These are phyloP conservation scores for Sporisorium reilianum DNA, from an alignment of 1,284 basidiomycete genomes.

Conservation along the genomic window DNA sequence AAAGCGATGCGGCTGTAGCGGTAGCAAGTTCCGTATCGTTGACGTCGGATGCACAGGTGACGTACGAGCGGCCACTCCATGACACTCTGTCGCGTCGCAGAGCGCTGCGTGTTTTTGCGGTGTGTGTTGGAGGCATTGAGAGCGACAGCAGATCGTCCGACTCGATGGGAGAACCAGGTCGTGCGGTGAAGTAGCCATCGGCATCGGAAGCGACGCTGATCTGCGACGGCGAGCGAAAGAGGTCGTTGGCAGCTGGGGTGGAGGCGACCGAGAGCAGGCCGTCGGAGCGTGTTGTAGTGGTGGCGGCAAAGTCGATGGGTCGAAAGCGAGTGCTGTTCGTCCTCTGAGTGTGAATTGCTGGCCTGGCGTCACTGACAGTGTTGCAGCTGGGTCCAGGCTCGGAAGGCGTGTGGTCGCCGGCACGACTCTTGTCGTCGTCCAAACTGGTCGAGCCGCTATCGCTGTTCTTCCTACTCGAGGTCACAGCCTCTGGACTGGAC, in stretches of 20 bases:
- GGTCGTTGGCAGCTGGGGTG: conserved; percentile 21
- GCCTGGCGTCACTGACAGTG: not conserved
- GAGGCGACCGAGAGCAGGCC: conserved; percentile 17
- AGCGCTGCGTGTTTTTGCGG: conserved; percentile 17
- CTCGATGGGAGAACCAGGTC: conserved; percentile 28
- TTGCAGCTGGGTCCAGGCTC: not conserved
- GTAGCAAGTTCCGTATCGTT: conserved; percentile 22
- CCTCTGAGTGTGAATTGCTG: not conserved
- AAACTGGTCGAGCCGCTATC: not conserved
- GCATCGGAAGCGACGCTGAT: conserved; percentile 26
- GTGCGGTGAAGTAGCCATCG: conserved; percentile 41
- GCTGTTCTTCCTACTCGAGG: conserved; percentile 16
- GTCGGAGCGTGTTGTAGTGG: conserved; percentile 12
- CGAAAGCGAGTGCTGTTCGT: not conserved
- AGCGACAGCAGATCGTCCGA: conserved; percentile 8
- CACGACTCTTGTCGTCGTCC: not conserved
- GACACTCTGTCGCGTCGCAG: conserved; percentile 24
- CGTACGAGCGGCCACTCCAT: conserved; percentile 19
- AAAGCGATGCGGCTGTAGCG: not conserved
- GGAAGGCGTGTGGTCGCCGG: not conserved
- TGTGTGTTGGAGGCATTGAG: conserved; percentile 11
- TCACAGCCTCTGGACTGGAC: conserved; percentile 1
- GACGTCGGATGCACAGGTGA: conserved; percentile 12
- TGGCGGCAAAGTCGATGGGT: conserved; percentile 1
- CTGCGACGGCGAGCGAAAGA: conserved; percentile 31